Evolutionary conservation across 768 basidiomycete genomes (phyloP).

Genomic region (Termitomyces sp.): DNA sequence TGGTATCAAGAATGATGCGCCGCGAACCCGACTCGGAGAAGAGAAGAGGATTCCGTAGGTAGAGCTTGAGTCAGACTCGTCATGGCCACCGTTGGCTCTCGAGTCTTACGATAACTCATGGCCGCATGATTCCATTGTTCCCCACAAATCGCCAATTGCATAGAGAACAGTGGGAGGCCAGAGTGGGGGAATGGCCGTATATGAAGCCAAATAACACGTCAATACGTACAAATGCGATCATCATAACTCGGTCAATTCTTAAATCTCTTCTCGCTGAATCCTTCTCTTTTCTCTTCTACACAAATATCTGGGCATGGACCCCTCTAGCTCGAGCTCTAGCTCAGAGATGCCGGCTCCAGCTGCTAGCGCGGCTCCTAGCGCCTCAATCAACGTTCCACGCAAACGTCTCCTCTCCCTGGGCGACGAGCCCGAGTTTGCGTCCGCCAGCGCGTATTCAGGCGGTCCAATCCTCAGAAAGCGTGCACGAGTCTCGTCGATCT

Average conservation of each 20-base stretch:
- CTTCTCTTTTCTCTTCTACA: too few relatives aligned
- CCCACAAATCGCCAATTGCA: not conserved
- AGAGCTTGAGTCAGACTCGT: not conserved
- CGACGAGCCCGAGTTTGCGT: slow-evolving; percentile 10
- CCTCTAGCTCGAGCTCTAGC: not conserved
- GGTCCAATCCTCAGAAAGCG: slow-evolving; percentile 20
- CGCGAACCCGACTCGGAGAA: not conserved
- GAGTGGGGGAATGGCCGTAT: not conserved
- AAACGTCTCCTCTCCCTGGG: slow-evolving; percentile 10
- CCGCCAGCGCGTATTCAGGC: slow-evolving; percentile 9
- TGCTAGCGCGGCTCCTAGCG: not conserved
- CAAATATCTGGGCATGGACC: not conserved
- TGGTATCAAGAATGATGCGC: not conserved
- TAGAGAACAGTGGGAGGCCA: not conserved
- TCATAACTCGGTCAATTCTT: slow-evolving; percentile 5
- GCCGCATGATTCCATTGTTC: not conserved
- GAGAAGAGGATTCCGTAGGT: not conserved
- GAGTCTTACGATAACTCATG: not conserved
- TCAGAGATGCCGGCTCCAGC: not conserved
- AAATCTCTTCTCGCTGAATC: not conserved
- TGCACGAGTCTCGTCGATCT: slow-evolving; percentile 23
- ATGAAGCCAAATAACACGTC: slow-evolving; percentile 29
- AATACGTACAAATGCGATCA: slow-evolving; percentile 19
- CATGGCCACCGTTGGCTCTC: not conserved
- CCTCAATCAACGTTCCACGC: not conserved